Evolutionary conservation across 1,139 yeast genomes (phyloP), one percentile per base, ranked within the genome.

Genomic region (Entelexis paramagnoliae): DNA sequence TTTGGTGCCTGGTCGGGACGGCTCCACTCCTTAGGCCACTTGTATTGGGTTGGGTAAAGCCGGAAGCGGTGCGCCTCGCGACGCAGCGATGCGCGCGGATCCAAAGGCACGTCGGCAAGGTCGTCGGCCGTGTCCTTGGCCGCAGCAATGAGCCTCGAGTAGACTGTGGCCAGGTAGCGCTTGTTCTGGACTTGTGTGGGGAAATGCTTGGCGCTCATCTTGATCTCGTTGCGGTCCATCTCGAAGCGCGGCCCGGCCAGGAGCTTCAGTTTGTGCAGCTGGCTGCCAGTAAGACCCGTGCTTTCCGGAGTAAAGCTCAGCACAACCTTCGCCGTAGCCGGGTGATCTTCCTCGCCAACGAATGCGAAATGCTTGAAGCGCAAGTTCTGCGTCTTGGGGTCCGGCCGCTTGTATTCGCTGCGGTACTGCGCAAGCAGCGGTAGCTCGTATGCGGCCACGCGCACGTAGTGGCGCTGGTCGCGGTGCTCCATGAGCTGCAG

Each of bases 391-490:
- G 63, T 60, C 22, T 62, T 80, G 56, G 14, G 59, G 14, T 30
- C 36, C 47, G 52, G 64, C 58, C 52, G 60, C 45, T 51, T 55
- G 57, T 53, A 84, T 55, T 72, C 74, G 68, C 80, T 80, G 60
- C 91, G 81, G 65, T 75, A 83, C 66, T 86, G 79, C 45, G 82
- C 80, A 58, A 91, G 74, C 54, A 81, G 77, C 3, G 98, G 98
- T 73, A 89, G 76, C 66, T 89, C 97, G 68, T 82, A 91, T 0
- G 97, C 96, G 32, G 93, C 84, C 38, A 86, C 73, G 62, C 96
- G 76, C 62, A 81, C 82, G 63, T 83, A 79, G 52, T 77, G 74
- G 62, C 85, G 72, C 60, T 76, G 78, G 22, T 62, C 63, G 57
- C 87, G 73, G 61, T 80, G 84, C 59, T 78, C 81, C 53, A 78